A percentile compares a stretch with the other conserved stretches of the same genome.
Conservation (phyloP, 169 alveolate species). For the Sarcocystis neurona region DNA sequence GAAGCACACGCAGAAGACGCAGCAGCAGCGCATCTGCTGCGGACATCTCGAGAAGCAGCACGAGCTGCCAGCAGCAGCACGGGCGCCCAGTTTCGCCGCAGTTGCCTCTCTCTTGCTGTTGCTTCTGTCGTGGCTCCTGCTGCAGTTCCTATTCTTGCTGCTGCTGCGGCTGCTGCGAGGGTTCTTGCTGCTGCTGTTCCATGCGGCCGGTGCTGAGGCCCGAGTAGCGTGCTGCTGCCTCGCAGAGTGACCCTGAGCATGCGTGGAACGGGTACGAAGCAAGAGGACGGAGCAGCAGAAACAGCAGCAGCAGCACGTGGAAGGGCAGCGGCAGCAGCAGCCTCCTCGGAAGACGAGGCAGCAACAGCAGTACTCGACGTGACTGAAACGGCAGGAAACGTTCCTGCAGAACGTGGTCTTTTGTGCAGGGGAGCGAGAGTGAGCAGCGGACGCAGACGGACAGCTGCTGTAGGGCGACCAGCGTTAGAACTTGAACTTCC, state of each 20-base stretch:
- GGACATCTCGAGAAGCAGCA: too few species aligned
- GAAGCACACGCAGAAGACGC: too few species aligned
- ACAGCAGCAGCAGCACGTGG: background rate
- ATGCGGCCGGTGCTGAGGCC: background rate
- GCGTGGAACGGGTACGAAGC: background rate
- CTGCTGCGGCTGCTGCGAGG: too few species aligned
- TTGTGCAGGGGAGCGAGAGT: background rate
- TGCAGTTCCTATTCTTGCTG: too few species aligned
- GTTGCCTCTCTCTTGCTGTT: too few species aligned
- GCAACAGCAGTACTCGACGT: background rate
- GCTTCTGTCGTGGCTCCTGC: too few species aligned
- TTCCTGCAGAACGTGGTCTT: background rate
- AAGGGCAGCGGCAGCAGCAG: background rate
- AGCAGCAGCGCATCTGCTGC: too few species aligned
- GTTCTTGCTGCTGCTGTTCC: background rate
- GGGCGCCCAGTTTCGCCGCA: too few species aligned
- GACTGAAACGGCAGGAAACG: background rate
- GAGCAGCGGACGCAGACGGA: background rate
- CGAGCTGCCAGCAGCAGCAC: too few species aligned
- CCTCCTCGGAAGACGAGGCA: background rate
- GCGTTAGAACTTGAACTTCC: too few species aligned
- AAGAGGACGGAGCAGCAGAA: background rate
- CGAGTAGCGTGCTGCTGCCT: too few species aligned
- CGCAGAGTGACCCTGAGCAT: too few species aligned
- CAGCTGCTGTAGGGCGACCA: background rate